Evolutionary conservation across 1,284 basidiomycete species (phyloP), one percentile per base, ranked within the genome.

Genomic region (Sporisorium scitamineum): DNA sequence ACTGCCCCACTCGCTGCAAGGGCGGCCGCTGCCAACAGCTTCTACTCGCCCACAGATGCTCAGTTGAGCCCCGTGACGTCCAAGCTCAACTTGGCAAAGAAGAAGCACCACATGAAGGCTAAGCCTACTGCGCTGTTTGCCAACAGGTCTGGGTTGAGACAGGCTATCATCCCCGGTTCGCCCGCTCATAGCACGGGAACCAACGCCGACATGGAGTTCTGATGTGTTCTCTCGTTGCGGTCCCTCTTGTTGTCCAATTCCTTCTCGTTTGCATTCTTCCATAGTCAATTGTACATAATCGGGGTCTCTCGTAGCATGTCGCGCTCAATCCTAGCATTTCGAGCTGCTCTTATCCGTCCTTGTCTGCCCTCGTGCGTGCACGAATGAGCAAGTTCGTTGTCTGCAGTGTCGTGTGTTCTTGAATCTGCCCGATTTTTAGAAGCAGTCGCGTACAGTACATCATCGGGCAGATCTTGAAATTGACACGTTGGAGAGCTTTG

Each of bases 91-190:
- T 60, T 84, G 31, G 74, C 75, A 42, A 85, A 85, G 79, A 70
- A 76, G 50, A 82, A 83, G 67, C 83, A 85, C 64, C 69, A 77
- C 67, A 61, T 71, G 32, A 84, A 84, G 72, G 81, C 70, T 37
- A 84, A 83, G 68, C 83, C 83, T 6, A 83, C 80, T n/a, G 72
- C 70, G 3, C 76, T 84, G n/a, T 84, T 84, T 67, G 81, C 81
- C 52, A 77, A 77, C 57, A 55, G 60, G 45, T 77, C 75, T 7
- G 70, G 66, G 10, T 66, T 73, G 61, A 59, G 75, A 27, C 75
- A 77, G 34, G 62, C 70, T 16, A 58, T 73, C 39, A 34, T 70
- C 11, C 75, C 70, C n/a, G 70, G 62, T 22, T 70, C 66, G 24
- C 75, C 75, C 10, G 75, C 75, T n/a, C 64, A 61, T 18, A 76